phyloP scores from a whole-genome alignment of 371 early-diverging fungal species.

The Mucor racemosus region DNA sequence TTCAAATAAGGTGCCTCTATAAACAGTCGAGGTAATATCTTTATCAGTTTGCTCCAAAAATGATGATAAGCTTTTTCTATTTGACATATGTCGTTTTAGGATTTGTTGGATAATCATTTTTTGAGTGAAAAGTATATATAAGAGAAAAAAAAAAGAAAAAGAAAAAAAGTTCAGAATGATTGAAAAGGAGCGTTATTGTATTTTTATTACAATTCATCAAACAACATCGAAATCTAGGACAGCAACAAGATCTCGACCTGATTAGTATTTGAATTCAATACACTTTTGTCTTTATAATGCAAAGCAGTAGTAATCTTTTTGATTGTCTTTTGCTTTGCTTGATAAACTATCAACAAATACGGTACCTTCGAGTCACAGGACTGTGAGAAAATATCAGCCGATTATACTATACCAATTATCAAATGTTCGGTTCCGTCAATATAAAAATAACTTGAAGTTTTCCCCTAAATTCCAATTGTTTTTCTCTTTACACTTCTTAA shows the following conservation, averaged over 20 bases:
- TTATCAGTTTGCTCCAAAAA: conserved; percentile 26
- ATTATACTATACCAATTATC: too few relatives aligned
- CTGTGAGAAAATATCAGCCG: background rate
- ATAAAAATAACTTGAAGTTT: conserved; percentile 3
- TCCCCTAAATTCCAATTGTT: background rate
- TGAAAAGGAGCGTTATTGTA: background rate
- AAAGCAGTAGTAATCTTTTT: too few relatives aligned
- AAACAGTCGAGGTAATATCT: conserved; percentile 28
- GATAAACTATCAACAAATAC: background rate
- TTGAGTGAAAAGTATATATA: background rate
- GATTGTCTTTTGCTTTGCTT: too few relatives aligned
- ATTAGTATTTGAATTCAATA: too few relatives aligned
- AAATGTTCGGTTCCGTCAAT: background rate
- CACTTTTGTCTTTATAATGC: too few relatives aligned
- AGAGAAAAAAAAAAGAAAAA: background rate
- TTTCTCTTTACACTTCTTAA: conserved; percentile 11
- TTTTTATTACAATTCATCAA: too few relatives aligned
- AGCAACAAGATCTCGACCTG: too few relatives aligned
- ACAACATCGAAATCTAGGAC: too few relatives aligned
- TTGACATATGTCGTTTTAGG: background rate
- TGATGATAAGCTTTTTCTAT: background rate
- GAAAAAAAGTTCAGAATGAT: background rate
- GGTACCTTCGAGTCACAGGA: background rate
- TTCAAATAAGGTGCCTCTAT: conserved; percentile 50
- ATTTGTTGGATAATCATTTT: background rate